Evolutionary conservation across 176 grass and related monocot species (phyloP).

Genomic region (Chrysopogon serrulatus): DNA sequence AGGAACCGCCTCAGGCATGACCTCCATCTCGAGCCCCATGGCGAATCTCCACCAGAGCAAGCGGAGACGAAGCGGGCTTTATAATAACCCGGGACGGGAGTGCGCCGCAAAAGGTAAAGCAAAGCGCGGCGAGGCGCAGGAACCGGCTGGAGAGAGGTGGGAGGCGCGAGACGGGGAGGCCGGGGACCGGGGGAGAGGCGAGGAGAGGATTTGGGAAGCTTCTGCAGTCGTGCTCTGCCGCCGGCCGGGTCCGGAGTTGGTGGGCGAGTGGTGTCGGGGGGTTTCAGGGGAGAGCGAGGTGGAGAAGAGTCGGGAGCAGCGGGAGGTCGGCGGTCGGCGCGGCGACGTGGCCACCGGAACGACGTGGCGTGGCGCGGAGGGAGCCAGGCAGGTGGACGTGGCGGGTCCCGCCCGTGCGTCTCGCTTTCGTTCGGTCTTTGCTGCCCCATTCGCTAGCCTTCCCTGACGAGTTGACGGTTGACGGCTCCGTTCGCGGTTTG

Average conservation of each 20-base stretch:
- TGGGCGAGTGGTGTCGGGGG: background rate
- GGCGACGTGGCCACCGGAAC: slow-evolving; percentile 3
- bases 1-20: background rate
- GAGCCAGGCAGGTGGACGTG: background rate
- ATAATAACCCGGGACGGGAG: background rate
- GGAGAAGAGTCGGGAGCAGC: background rate
- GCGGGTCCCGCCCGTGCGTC: background rate
- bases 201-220: slow-evolving; percentile 7
- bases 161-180: background rate
- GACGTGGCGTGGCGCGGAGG: background rate
- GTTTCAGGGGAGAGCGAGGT: background rate
- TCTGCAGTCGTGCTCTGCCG: background rate
- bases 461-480: background rate
- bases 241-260: background rate
- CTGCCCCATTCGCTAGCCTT: background rate
- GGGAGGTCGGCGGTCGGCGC: background rate
- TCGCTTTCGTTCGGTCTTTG: background rate
- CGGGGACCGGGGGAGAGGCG: background rate
- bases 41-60: background rate
- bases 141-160: background rate
- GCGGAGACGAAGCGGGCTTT: background rate
- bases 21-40: slow-evolving; percentile 45
- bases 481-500: too few relatives aligned
- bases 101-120: background rate
- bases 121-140: background rate